These are phyloP conservation scores for Rhodotorula toruloides DNA, from an alignment of 768 basidiomycete genomes.

Conservation along the genomic window DNA sequence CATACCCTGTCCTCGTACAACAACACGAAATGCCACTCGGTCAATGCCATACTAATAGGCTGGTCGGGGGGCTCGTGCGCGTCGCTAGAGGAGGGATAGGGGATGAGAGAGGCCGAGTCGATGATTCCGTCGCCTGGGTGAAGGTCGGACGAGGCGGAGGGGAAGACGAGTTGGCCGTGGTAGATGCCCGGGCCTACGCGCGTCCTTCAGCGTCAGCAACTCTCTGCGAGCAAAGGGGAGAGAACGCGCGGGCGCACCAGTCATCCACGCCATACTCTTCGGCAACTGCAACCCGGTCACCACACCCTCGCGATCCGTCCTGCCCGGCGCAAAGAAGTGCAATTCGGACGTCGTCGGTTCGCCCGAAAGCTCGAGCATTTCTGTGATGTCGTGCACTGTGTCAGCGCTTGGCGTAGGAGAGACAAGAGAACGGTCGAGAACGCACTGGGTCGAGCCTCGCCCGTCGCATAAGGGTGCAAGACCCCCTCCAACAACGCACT, in stretches of 20 bases:
- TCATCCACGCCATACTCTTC: conserved; percentile 81
- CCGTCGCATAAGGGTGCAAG: conserved; percentile 59
- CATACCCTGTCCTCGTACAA: conserved; percentile 72
- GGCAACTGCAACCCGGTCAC: conserved; percentile 64
- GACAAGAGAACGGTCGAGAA: conserved; percentile 5
- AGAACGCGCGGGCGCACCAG: conserved; percentile 55
- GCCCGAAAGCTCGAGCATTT: conserved; percentile 86
- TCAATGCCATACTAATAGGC: conserved; percentile 73
- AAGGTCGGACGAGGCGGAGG: conserved; percentile 34
- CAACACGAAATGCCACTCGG: conserved; percentile 86
- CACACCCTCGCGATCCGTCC: conserved; percentile 47
- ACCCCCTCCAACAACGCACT: conserved; percentile 64
- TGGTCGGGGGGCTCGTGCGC: conserved; percentile 45
- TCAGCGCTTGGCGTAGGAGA: conserved; percentile 42
- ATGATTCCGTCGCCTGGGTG: conserved; percentile 66
- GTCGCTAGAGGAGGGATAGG: conserved; percentile 57
- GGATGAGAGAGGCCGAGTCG: conserved; percentile 69
- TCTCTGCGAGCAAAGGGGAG: neutral
- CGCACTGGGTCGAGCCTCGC: conserved; percentile 75
- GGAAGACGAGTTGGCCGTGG: conserved; percentile 68
- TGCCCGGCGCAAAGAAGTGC: conserved; percentile 62
- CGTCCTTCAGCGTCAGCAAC: too few species aligned
- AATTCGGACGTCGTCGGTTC: conserved; percentile 66
- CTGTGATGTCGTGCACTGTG: conserved; percentile 49
- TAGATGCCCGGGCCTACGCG: conserved; percentile 75